Conservation (phyloP, 2,329 filamentous ascomycete species). For the Fulvia fulva region DNA sequence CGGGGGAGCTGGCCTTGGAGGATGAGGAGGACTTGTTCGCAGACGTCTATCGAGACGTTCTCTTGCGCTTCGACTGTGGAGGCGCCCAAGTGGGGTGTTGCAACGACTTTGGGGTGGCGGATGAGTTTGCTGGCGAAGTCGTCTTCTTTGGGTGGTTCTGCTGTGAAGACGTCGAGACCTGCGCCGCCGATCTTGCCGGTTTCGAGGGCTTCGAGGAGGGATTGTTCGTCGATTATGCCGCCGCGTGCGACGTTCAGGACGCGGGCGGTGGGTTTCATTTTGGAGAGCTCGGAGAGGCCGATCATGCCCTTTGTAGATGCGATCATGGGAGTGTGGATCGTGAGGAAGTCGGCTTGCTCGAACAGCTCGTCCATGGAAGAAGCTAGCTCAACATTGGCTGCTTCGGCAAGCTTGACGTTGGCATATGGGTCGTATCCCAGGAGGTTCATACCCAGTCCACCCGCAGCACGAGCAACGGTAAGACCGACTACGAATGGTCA, state of each 20-base stretch:
- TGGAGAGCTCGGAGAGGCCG: conserved; percentile 59
- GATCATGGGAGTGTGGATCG: conserved; percentile 75
- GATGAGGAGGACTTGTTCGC: conserved; percentile 72
- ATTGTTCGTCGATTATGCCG: conserved; percentile 74
- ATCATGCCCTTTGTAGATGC: conserved; percentile 74
- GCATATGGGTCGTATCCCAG: conserved; percentile 75
- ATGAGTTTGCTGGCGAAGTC: conserved; percentile 62
- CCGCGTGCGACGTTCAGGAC: conserved; percentile 77
- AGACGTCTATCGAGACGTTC: conserved; percentile 78
- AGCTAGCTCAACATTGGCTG: conserved; percentile 56
- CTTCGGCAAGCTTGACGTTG: conserved; percentile 64
- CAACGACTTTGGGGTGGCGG: conserved; percentile 67
- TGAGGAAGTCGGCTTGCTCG: conserved; percentile 68
- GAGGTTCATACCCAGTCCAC: conserved; percentile 72
- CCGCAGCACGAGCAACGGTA: conserved; percentile 74
- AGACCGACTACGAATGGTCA: conserved; percentile 57
- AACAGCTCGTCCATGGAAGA: conserved; percentile 49
- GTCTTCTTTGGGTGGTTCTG: conserved; percentile 61
- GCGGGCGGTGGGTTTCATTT: conserved; percentile 69
- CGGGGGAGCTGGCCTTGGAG: conserved; percentile 69
- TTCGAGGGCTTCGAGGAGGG: conserved; percentile 66
- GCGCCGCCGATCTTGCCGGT: conserved; percentile 70
- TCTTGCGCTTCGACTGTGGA: conserved; percentile 80
- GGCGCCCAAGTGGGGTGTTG: conserved; percentile 75
- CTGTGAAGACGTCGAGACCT: conserved; percentile 74